These are phyloP conservation scores for Mrakia frigida DNA, from an alignment of 768 basidiomycete species.

Conservation along the genomic window DNA sequence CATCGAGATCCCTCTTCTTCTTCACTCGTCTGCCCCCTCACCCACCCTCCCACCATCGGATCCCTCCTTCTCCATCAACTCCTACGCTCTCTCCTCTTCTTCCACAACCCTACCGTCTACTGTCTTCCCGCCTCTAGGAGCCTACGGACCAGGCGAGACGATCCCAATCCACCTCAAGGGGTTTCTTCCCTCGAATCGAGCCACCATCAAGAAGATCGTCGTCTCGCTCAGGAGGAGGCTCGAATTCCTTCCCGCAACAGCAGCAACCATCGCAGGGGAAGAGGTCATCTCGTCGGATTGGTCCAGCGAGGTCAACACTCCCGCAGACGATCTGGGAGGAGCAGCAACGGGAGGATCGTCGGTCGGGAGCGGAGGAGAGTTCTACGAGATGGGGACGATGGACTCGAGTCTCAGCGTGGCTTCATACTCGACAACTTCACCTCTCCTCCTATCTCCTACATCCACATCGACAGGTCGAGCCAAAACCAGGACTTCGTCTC, in stretches of 20 bases:
- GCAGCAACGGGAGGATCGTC: not conserved
- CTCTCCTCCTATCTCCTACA: slow-evolving; percentile 2
- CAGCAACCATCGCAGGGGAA: not conserved
- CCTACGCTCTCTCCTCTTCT: not conserved
- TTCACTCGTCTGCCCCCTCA: not conserved
- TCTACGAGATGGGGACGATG: not conserved
- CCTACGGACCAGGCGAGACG: slow-evolving; percentile 11
- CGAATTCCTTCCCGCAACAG: not conserved
- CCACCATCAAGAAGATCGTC: not conserved
- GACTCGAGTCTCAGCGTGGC: not conserved
- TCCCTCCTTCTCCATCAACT: not conserved
- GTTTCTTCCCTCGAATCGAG: slow-evolving; percentile 2
- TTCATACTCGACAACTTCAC: not conserved
- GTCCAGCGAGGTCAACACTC: slow-evolving; percentile 3
- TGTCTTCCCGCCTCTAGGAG: not conserved
- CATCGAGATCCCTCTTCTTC: not conserved
- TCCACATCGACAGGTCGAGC: not conserved
- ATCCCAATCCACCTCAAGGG: not conserved
- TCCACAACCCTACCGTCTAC: not conserved
- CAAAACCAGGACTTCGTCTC: not conserved
- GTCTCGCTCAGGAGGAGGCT: slow-evolving; percentile 1
- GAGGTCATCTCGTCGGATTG: not conserved
- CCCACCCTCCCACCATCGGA: not conserved
- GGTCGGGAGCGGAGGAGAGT: not conserved
- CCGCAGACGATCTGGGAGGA: not conserved